Conservation (phyloP, 495 filamentous ascomycete genomes). For the Usnea hakonensis region DNA sequence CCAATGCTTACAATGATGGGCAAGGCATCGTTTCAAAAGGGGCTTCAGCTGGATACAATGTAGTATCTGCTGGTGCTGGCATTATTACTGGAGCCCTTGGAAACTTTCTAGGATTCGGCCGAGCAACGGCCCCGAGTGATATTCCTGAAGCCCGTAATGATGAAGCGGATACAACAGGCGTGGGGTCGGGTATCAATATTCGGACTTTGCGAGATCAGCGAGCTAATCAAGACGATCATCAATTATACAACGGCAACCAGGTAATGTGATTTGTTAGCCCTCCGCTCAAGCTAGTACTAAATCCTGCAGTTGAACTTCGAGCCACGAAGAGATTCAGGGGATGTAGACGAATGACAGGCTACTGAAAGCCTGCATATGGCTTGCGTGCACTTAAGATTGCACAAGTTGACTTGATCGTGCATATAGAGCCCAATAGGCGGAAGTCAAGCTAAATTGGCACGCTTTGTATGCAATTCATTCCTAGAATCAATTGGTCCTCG, state of each 20-base stretch:
- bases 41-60: slow-evolving; percentile 36
- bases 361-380: background rate
- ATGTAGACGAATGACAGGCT: slow-evolving; percentile 27
- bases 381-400: slow-evolving; percentile 10
- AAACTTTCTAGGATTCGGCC: slow-evolving; percentile 48
- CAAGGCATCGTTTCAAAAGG: slow-evolving; percentile 38
- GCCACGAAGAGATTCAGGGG: slow-evolving; percentile 55
- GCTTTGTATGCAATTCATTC: background rate
- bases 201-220: slow-evolving; percentile 52
- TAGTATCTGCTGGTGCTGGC: slow-evolving; percentile 29
- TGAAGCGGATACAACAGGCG: slow-evolving; percentile 19
- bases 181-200: slow-evolving; percentile 36
- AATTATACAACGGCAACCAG: slow-evolving; percentile 87
- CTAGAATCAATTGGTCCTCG: background rate
- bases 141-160: slow-evolving; percentile 8
- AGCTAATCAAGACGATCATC: slow-evolving; percentile 43
- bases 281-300: background rate
- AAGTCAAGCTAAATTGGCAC: background rate
- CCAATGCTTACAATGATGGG: slow-evolving; percentile 49
- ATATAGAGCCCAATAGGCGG: background rate
- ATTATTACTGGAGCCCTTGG: slow-evolving; percentile 46
- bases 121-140: slow-evolving; percentile 18
- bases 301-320: slow-evolving; percentile 61
- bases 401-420: background rate
- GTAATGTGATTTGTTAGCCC: slow-evolving; percentile 40